Conservation (phyloP, 2,329 filamentous ascomycete species). For the Fusarium robinianum region DNA sequence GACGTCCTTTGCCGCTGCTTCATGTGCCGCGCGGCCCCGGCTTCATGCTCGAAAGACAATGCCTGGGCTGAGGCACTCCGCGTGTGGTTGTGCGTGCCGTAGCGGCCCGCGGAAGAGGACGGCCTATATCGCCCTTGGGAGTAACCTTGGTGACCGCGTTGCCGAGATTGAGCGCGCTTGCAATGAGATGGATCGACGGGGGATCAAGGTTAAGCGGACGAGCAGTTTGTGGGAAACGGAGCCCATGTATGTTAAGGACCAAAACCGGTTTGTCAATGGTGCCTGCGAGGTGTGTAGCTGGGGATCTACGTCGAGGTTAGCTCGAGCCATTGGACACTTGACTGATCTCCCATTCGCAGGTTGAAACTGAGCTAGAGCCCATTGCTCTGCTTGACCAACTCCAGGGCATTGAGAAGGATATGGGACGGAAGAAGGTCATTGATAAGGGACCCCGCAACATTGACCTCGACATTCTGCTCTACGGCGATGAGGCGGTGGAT, state of each 20-base stretch:
- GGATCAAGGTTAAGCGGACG: conserved; percentile 76
- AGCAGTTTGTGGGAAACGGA: conserved; percentile 93
- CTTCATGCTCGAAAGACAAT: conserved; percentile 13
- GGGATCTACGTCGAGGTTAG: not conserved
- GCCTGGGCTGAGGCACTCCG: conserved; percentile 29
- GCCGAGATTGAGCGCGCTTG: conserved; percentile 85
- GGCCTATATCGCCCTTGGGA: conserved; percentile 87
- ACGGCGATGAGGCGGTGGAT: conserved; percentile 67
- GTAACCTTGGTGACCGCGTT: conserved; percentile 87
- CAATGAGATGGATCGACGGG: conserved; percentile 71
- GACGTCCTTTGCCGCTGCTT: conserved; percentile 11
- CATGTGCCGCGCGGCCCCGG: conserved; percentile 24
- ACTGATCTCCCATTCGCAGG: conserved; percentile 53
- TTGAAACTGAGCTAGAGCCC: conserved; percentile 78
- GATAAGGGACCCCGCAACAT: conserved; percentile 96
- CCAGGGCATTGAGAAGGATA: conserved; percentile 78
- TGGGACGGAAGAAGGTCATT: conserved; percentile 81
- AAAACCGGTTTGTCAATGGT: conserved; percentile 87
- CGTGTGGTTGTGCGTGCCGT: conserved; percentile 44
- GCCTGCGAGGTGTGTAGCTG: conserved; percentile 76
- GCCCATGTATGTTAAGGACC: conserved; percentile 94
- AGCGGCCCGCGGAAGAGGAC: conserved; percentile 44
- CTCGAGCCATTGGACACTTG: no score
- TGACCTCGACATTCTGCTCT: conserved; percentile 89
- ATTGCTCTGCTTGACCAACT: conserved; percentile 77